Evolutionary conservation across 1,284 basidiomycete species (phyloP), one percentile per base, ranked within the genome.

Genomic region (Cryptococcus sp.): DNA sequence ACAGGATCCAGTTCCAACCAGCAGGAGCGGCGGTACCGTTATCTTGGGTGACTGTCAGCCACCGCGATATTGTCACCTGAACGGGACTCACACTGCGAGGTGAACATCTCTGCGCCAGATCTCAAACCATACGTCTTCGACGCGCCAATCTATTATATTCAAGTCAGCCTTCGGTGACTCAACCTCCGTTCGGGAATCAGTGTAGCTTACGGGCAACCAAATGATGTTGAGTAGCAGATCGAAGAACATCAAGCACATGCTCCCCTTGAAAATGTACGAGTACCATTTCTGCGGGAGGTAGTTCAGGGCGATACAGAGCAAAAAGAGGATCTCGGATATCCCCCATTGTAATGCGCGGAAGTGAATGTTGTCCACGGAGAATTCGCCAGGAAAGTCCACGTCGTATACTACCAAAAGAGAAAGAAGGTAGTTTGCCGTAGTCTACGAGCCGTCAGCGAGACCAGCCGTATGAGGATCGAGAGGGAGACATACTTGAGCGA

Each of bases 1-100:
- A 89, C 29, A 91, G 75, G 10, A 90, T 84, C 87, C 88, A 91
- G 66, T 91, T 91, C 91, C 91, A 93, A 8, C 83, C 89, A 16
- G 87, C 79, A 25, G 89, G 84, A 3, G 89, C 90, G 1, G 89
- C 89, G 3, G 90, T 92, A 34, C 89, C 90, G 66, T 93, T 93
- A 75, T 89, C 88, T 90, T 61, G 29, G 8, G 5, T 19, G 22
- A 16, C 20, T 13, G 23, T 20, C 49, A 26, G 43, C 15, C 17
- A 38, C 38, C 16, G 49, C 22, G 40, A 55, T 55, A 55, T 62
- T 54, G 56, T 5, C 52, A 50, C n/a, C 19, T 23, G 1, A 39
- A 16, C 10, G 16, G n/a, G 5, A 80, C 88, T 57, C 70, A 90
- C 89, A 40, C 25, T 49, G 46, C 6, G 54, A 39, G 6, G 87